Evolutionary conservation across 179 eudicot genomes (phyloP), one percentile per base, ranked within the genome.

Genomic region (Beta corolliflora): DNA sequence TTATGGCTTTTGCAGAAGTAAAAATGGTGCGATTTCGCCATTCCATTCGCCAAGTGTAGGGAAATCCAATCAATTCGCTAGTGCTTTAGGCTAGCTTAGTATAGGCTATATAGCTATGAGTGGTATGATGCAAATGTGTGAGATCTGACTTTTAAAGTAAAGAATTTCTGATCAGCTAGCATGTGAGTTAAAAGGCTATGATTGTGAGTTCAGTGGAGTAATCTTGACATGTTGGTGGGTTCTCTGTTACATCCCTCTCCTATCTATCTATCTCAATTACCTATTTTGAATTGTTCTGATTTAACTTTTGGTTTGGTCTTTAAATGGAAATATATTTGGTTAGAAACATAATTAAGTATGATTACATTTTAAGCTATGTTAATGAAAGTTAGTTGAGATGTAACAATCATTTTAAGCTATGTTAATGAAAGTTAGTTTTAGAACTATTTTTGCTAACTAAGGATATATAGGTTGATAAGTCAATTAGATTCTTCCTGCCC

Each of bases 181-280:
- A 80, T 81, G 76, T 79, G 81, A 79, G 45, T 7, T 21, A 13
- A 55, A 73, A 55, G 52, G 76, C 67, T 79, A 69, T 79, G 81
- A 79, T 79, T 79, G 76, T 79, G 12, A 68, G 46, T 77, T 46
- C 73, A 70, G 68, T 70, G 45, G 67, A 69, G 81, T 69, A 21
- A 36, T 36, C 41, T 36, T 36, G 41, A 36, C 1, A 56, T 25
- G 52, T 21, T n/a, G n/a, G n/a, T 29, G 13, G n/a, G 13, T 36
- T 12, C 67, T 44, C 8, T 64, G 8, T 13, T 73, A 16, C 65
- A 66, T 55, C 66, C 19, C 11, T 79, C 64, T 71, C 7, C 2
- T 29, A 7, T 64, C 50, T 77, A 1, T 53, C 9, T 25, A 8
- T 36, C 25, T 53, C 10, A 4, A 9, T 68, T 44, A 48, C 55